phyloP scores from a whole-genome alignment of 129 eudicot species.

The Kitagawia praeruptora region DNA sequence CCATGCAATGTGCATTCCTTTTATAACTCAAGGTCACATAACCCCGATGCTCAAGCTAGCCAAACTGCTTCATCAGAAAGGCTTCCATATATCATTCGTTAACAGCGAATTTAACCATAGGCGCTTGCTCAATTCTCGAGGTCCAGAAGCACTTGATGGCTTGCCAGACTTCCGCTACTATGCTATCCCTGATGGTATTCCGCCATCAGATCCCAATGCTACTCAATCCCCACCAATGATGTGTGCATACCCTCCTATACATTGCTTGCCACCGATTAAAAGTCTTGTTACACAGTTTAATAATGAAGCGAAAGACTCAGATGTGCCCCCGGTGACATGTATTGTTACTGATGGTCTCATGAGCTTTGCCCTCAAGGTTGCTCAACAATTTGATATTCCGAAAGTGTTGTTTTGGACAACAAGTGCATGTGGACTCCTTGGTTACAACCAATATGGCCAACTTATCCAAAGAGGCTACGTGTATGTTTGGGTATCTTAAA shows the following conservation, averaged over 20 bases:
- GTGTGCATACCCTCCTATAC: constrained; percentile 21
- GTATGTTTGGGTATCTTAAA: too few relatives aligned
- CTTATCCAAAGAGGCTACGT: too few relatives aligned
- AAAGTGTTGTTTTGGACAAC: too few relatives aligned
- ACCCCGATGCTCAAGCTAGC: too few relatives aligned
- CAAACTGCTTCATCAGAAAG: too few relatives aligned
- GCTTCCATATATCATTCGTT: constrained; percentile 52
- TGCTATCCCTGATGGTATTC: constrained; percentile 55
- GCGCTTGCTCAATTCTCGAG: constrained; percentile 43
- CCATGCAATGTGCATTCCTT: constrained; percentile 50
- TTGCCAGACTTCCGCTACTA: constrained; percentile 42
- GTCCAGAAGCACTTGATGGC: constrained; percentile 39
- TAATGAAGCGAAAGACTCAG: neutral
- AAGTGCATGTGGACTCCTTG: too few relatives aligned
- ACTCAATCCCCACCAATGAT: constrained; percentile 42
- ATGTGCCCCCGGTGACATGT: constrained; percentile 52
- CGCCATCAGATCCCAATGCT: constrained; percentile 35
- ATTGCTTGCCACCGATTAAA: constrained; percentile 36
- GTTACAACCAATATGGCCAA: too few relatives aligned
- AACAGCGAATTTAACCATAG: constrained; percentile 46
- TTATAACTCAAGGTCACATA: constrained; percentile 60
- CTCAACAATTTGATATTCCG: too few relatives aligned
- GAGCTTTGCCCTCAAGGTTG: too few relatives aligned
- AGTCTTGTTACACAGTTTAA: constrained; percentile 28
- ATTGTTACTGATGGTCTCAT: constrained; percentile 54